Conservation (phyloP, 2,329 filamentous ascomycete genomes). For the Trichoderma cornu-damae region DNA sequence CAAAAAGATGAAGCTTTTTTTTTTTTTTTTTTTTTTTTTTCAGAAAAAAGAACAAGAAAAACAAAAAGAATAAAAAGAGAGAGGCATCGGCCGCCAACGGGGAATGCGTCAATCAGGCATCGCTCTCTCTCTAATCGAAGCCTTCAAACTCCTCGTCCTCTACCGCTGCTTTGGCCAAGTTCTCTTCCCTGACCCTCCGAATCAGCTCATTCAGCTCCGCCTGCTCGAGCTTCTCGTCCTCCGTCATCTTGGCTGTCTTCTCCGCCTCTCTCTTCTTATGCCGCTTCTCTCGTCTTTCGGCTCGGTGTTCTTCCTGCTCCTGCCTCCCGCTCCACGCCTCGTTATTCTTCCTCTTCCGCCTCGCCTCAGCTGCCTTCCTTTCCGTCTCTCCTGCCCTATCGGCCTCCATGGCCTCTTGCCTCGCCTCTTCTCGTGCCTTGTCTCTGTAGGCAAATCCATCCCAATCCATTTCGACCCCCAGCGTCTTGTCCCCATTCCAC, state of each 20-base stretch:
- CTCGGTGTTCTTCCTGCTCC: slow-evolving; percentile 59
- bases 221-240: slow-evolving; percentile 60
- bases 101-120: not conserved
- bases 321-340: slow-evolving; percentile 69
- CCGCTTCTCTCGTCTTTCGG: slow-evolving; percentile 59
- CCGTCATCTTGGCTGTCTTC: slow-evolving; percentile 60
- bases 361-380: slow-evolving; percentile 39
- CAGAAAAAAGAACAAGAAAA: too few relatives aligned
- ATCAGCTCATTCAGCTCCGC: slow-evolving; percentile 61
- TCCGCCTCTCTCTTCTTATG: slow-evolving; percentile 60
- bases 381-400: slow-evolving; percentile 38
- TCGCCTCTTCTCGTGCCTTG: slow-evolving; percentile 61
- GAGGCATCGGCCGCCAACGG: not conserved
- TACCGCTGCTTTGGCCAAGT: slow-evolving; percentile 39
- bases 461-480: slow-evolving; percentile 62
- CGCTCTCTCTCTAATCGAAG: slow-evolving; percentile 42
- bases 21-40: too few relatives aligned
- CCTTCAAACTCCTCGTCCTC: slow-evolving; percentile 54
- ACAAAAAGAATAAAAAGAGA: not conserved
- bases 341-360: slow-evolving; percentile 57
- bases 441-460: slow-evolving; percentile 66
- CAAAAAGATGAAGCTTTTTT: too few relatives aligned
- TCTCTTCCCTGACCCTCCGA: slow-evolving; percentile 56
- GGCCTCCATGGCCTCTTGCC: slow-evolving; percentile 52
- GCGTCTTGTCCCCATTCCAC: slow-evolving; percentile 62